Base-by-base conservation (phyloP, 1,284 basidiomycete genomes). In the Sanguinoderma infundibulare region DNA sequence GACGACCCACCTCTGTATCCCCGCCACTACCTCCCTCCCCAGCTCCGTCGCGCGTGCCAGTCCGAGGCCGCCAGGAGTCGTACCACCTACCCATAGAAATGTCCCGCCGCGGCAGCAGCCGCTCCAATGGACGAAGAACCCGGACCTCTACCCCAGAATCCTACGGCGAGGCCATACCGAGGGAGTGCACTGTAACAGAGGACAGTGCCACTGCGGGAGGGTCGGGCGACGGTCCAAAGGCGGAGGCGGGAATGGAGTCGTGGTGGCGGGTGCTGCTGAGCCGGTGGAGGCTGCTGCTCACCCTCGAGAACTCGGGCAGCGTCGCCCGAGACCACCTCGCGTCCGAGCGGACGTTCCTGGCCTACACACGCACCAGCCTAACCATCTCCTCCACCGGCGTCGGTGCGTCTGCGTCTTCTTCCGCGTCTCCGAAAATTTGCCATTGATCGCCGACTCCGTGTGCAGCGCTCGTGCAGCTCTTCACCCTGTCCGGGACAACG, bases 311-410 rank as follows among this genome's bases (percentile, higher is more conserved):
- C 70, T 77, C 77, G n/a, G 84, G 83, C 10, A 84, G 82, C 64
- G 84, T 86, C 42, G 86, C 85, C 7, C 76, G 86, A 61, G 86
- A 87, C 69, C 86, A 88, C 68, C 77, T 87, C 20, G 83, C 86
- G 3, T 82, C 72, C 6, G 74, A 87, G 67, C 75, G 85, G 36
- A 87, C 85, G 4, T 87, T 84, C 72, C 75, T 87, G 30, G 83
- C 85, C 14, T 87, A 86, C 67, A 77, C 85, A 55, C 75, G 85
- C 38, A 87, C 86, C 9, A 84, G 83, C 68, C 70, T 86, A 51
- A 79, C 85, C 1, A 79, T 87, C 39, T 80, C 84, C 17, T 83
- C 83, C 14, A 79, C 83, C 10, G 87, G 87, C 22, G 71, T 75
- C 50, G 73, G 73, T 75, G 61, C 58, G 73, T 72, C 42, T 44